Evolutionary conservation across 768 basidiomycete genomes (phyloP), one percentile per base, ranked within the genome.

Genomic region (Pluteus cervinus): DNA sequence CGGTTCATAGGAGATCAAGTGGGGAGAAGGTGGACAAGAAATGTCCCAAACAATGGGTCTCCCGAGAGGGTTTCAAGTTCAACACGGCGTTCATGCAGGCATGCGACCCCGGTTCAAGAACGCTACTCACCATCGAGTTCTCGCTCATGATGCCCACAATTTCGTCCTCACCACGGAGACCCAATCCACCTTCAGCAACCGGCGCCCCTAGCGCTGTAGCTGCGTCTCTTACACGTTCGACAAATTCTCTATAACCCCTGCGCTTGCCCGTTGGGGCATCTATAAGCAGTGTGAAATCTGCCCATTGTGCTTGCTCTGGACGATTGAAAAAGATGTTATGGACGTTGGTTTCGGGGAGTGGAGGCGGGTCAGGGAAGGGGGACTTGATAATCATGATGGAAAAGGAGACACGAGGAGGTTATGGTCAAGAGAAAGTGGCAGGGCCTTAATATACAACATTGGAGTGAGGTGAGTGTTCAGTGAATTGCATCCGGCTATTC

Each of bases 131-230:
- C 53, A 78, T 51, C 24, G 72, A 79, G 51, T 87, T 88, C 31
- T 80, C 70, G 55, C 74, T 75, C 51, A 86, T 69, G 11, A 88
- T 73, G 5, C 81, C 86, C 14, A 86, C 65, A 16, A 85, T 72
- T 36, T 82, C 79, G 14, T 69, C 61, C 28, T 61, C 62, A 0
- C 55, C 53, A 4, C 55, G 49, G 8, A 87, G 50, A 0, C 71
- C 81, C 1, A 83, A 60, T 0, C 85, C 81, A 1, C 81, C 81
- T 12, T 69, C 52, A 0, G 58, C 45, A 9, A 58, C 41, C 4
- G 72, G 63, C n/a, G 60, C 52, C 2, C 60, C 71, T 9, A 86
- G 61, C 0, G 73, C 79, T 0, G 81, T 81, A 3, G 77, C 72
- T 11, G 71, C 71, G 34, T 75, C 65, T 7, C 65, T 60, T 0